phyloP scores from a whole-genome alignment of 83 land plant species.

The Thuja plicata region DNA sequence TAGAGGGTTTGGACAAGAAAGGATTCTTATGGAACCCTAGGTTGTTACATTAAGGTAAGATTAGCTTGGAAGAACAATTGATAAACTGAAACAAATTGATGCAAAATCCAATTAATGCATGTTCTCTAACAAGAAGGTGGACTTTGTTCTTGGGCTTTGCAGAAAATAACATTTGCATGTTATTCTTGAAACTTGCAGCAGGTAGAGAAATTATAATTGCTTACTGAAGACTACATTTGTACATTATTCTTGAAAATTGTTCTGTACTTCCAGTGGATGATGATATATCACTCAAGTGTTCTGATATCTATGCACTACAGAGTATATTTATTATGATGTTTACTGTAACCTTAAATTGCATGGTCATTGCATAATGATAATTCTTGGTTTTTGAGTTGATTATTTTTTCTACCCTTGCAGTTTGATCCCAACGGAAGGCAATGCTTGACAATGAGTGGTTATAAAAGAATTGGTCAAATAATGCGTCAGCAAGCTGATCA shows the following conservation, averaged over 20 bases:
- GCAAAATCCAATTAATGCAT: not conserved
- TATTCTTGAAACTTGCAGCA: not conserved
- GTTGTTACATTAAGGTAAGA: not conserved
- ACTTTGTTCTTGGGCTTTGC: not conserved
- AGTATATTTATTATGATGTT: not conserved
- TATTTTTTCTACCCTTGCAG: slow-evolving; percentile 31
- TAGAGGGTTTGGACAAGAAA: not conserved
- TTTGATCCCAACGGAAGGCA: slow-evolving; percentile 98
- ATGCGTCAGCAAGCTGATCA: slow-evolving; percentile 49
- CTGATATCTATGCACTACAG: not conserved
- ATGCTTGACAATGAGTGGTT: slow-evolving; percentile 89
- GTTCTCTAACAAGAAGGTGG: not conserved
- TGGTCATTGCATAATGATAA: not conserved
- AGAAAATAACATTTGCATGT: not conserved
- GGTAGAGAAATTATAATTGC: not conserved
- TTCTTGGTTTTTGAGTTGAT: not conserved
- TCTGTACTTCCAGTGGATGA: not conserved
- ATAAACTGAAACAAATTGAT: not conserved
- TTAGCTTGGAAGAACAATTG: not conserved
- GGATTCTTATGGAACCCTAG: not conserved
- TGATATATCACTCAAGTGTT: not conserved
- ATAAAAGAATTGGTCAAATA: slow-evolving; percentile 56
- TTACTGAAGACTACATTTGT: not conserved
- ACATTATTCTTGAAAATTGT: not conserved
- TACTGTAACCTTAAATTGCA: not conserved